Conservation (phyloP, 1,284 basidiomycete genomes). For the Rhodotorula sp. region DNA sequence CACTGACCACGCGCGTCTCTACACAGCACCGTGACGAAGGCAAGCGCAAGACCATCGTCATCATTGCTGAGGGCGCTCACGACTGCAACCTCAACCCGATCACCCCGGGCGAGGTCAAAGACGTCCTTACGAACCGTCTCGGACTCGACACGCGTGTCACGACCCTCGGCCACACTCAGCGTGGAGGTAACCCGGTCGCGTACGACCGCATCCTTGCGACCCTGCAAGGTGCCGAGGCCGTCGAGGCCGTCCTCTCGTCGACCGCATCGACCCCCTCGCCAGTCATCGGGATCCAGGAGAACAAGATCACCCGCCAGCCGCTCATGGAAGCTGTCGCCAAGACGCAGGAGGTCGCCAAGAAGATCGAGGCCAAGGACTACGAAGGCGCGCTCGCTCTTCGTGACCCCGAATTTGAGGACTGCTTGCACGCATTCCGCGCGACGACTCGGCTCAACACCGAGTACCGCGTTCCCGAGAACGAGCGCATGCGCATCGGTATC, state of each 20-base stretch:
- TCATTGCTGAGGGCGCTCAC: conserved; percentile 93
- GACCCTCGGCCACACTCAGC: conserved; percentile 95
- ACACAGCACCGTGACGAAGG: conserved; percentile 82
- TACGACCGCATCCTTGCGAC: conserved; percentile 91
- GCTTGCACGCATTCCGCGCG: conserved; percentile 75
- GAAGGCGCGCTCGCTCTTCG: conserved; percentile 79
- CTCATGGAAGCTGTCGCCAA: conserved; percentile 87
- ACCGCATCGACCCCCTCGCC: conserved; percentile 89
- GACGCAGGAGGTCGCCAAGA: conserved; percentile 81
- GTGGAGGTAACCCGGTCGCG: conserved; percentile 89
- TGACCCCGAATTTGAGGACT: conserved; percentile 88
- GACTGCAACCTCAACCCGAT: conserved; percentile 87
- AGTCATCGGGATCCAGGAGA: conserved; percentile 95
- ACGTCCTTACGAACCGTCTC: conserved; percentile 78
- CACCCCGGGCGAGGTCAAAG: conserved; percentile 82
- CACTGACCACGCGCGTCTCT: background rate
- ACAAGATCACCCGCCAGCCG: conserved; percentile 88
- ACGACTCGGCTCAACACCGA: conserved; percentile 65
- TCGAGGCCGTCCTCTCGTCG: conserved; percentile 83
- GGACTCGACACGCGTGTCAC: conserved; percentile 95
- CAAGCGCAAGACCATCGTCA: conserved; percentile 97
- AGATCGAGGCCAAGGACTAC: conserved; percentile 82
- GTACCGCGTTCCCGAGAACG: conserved; percentile 61
- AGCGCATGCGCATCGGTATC: conserved; percentile 81
- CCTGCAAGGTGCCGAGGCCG: conserved; percentile 89